phyloP scores from a whole-genome alignment of 108 stramenopile species.

The Bacterosira constricta region DNA sequence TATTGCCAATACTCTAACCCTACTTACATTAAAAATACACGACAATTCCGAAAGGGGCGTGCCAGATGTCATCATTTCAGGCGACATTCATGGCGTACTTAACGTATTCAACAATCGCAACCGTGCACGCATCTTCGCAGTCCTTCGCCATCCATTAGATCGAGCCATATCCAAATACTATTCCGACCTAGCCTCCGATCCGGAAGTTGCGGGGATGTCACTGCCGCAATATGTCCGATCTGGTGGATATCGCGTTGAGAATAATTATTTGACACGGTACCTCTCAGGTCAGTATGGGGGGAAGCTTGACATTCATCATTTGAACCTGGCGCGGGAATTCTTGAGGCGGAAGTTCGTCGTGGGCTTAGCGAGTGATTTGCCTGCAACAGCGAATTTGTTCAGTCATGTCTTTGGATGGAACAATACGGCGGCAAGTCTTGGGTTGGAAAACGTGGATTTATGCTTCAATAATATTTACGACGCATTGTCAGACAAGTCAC shows the following conservation, averaged over 20 bases:
- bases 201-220: conserved; percentile 36
- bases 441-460: conserved; percentile 18
- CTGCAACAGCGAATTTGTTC: conserved; percentile 37
- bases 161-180: conserved; percentile 56
- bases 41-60: conserved; percentile 22
- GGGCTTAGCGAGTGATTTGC: conserved; percentile 43
- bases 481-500: conserved; percentile 27
- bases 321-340: conserved; percentile 53
- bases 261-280: conserved; percentile 58
- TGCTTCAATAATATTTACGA: conserved; percentile 25
- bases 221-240: conserved; percentile 25
- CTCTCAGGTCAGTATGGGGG: conserved; percentile 44
- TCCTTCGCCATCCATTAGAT: conserved; percentile 58
- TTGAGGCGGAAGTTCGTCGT: conserved; percentile 55
- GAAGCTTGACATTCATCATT: conserved; percentile 30
- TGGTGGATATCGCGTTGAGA: conserved; percentile 34
- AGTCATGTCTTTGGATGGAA: conserved; percentile 48
- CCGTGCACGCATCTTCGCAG: conserved; percentile 44
- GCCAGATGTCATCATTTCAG: conserved; percentile 37
- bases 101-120: conserved; percentile 32
- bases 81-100: conserved; percentile 17
- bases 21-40: no score
- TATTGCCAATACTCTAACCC: background rate
- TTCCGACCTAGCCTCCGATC: conserved; percentile 45
- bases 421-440: conserved; percentile 19